Conservation (phyloP, 352 stramenopile genomes). For the Phytophthora brassicae region DNA sequence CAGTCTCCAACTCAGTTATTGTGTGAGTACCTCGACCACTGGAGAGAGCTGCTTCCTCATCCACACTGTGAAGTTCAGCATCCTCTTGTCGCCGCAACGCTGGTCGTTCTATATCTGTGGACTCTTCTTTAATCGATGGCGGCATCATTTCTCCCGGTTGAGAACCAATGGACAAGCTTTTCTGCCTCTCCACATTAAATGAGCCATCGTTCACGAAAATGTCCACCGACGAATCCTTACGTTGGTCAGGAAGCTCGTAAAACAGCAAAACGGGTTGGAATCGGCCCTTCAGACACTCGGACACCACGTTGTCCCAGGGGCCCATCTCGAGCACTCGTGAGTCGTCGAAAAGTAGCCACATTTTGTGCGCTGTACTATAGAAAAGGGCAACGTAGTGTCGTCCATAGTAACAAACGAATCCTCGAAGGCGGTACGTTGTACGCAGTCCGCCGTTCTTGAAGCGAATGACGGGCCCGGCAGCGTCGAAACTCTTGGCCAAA, state of each 20-base stretch:
- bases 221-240: slow-evolving; percentile 82
- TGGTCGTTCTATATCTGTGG: slow-evolving; percentile 38
- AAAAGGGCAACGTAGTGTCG: slow-evolving; percentile 84
- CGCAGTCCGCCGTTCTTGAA: slow-evolving; percentile 73
- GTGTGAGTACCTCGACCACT: slow-evolving; percentile 12
- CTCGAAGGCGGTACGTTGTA: slow-evolving; percentile 75
- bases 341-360: slow-evolving; percentile 88
- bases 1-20: slow-evolving; percentile 50
- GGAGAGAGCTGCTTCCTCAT: slow-evolving; percentile 32
- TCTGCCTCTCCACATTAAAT: slow-evolving; percentile 37
- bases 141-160: slow-evolving; percentile 51
- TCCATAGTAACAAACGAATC: slow-evolving; percentile 87
- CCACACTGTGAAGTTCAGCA: slow-evolving; percentile 33
- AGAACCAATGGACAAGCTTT: slow-evolving; percentile 65
- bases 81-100: slow-evolving; percentile 37
- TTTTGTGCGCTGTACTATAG: slow-evolving; percentile 84
- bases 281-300: slow-evolving; percentile 74
- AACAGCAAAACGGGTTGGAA: slow-evolving; percentile 86
- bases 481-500: slow-evolving; percentile 74
- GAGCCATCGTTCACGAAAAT: slow-evolving; percentile 43
- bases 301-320: slow-evolving; percentile 73
- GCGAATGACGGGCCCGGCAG: slow-evolving; percentile 60
- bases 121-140: slow-evolving; percentile 58
- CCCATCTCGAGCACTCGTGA: slow-evolving; percentile 78
- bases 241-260: slow-evolving; percentile 81